These are phyloP conservation scores for Russula lepida DNA, from an alignment of 768 basidiomycete genomes.

Conservation along the genomic window DNA sequence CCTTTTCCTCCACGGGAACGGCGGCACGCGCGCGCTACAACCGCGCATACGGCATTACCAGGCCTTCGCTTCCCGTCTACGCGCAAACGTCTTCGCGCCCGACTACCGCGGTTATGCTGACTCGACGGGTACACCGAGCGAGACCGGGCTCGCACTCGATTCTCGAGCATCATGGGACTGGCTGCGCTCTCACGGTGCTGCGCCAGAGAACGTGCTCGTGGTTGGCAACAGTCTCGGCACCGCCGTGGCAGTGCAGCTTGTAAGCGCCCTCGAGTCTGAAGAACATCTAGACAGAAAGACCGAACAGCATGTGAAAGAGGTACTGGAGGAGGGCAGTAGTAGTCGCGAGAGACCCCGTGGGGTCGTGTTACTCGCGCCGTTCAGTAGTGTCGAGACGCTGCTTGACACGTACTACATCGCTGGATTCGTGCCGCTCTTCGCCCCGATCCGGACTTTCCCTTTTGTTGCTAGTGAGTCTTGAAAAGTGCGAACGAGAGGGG, in stretches of 20 bases:
- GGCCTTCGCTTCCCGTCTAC: slow-evolving; percentile 54
- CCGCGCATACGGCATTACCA: slow-evolving; percentile 64
- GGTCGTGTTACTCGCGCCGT: slow-evolving; percentile 36
- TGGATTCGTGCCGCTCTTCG: slow-evolving; percentile 60
- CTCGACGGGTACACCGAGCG: slow-evolving; percentile 69
- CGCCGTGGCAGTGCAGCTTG: slow-evolving; percentile 49
- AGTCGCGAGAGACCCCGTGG: slow-evolving; percentile 31
- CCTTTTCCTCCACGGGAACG: slow-evolving; percentile 93
- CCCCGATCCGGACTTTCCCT: slow-evolving; percentile 60
- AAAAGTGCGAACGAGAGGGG: not conserved
- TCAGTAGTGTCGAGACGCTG: slow-evolving; percentile 34
- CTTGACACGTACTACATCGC: slow-evolving; percentile 61
- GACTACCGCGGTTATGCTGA: slow-evolving; percentile 94
- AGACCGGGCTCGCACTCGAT: slow-evolving; percentile 63
- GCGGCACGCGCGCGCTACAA: slow-evolving; percentile 62
- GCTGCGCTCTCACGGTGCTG: slow-evolving; percentile 52
- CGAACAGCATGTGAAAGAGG: not conserved
- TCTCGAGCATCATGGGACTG: slow-evolving; percentile 78
- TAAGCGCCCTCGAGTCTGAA: slow-evolving; percentile 29
- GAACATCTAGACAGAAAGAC: too few species aligned
- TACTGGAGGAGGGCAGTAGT: not conserved
- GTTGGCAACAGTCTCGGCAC: slow-evolving; percentile 89
- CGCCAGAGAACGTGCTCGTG: slow-evolving; percentile 53
- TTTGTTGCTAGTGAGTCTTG: slow-evolving; percentile 52
- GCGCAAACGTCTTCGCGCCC: slow-evolving; percentile 70